A percentile compares a stretch with the other conserved stretches of the same genome.
phyloP scores from a whole-genome alignment of 2,329 filamentous ascomycete species.

The Scytalidium sp. region DNA sequence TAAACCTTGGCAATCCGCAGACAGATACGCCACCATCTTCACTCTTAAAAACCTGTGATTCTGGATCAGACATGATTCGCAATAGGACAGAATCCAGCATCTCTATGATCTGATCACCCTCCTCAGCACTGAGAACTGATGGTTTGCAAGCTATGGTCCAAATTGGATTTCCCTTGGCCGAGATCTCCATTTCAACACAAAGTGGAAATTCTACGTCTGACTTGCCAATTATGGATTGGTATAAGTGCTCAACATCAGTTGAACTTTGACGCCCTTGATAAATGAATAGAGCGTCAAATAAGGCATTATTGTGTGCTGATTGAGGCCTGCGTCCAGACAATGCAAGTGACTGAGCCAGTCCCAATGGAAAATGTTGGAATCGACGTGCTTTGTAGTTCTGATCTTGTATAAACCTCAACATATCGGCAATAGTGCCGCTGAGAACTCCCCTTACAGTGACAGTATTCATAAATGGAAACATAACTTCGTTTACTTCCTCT shows the following conservation, averaged over 20 bases:
- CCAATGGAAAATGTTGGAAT: slow-evolving; percentile 74
- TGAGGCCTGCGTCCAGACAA: slow-evolving; percentile 23
- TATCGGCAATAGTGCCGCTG: slow-evolving; percentile 61
- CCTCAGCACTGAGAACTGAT: slow-evolving; percentile 43
- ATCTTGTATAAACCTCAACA: slow-evolving; percentile 72
- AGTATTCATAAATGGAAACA: slow-evolving; percentile 94
- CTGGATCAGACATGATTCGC: slow-evolving; percentile 48
- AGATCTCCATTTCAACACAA: slow-evolving; percentile 75
- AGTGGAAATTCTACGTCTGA: slow-evolving; percentile 78
- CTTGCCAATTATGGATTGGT: slow-evolving; percentile 37
- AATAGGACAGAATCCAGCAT: slow-evolving; percentile 58
- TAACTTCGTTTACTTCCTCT: slow-evolving; percentile 60
- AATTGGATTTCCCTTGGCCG: slow-evolving; percentile 45
- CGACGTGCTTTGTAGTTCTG: slow-evolving; percentile 63
- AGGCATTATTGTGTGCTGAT: slow-evolving; percentile 27
- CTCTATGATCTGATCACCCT: slow-evolving; percentile 49
- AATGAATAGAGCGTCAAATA: slow-evolving; percentile 66
- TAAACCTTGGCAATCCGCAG: slow-evolving; percentile 57
- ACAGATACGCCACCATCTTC: slow-evolving; percentile 53
- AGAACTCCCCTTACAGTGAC: slow-evolving; percentile 71
- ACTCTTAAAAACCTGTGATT: slow-evolving; percentile 53
- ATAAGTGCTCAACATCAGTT: slow-evolving; percentile 12
- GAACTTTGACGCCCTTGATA: slow-evolving; percentile 51
- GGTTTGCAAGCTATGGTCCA: slow-evolving; percentile 74
- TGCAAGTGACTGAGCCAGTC: slow-evolving; percentile 59